Evolutionary conservation across 805 yeast species (phyloP).

Genomic region (Jamesozyma jinghongensis): DNA sequence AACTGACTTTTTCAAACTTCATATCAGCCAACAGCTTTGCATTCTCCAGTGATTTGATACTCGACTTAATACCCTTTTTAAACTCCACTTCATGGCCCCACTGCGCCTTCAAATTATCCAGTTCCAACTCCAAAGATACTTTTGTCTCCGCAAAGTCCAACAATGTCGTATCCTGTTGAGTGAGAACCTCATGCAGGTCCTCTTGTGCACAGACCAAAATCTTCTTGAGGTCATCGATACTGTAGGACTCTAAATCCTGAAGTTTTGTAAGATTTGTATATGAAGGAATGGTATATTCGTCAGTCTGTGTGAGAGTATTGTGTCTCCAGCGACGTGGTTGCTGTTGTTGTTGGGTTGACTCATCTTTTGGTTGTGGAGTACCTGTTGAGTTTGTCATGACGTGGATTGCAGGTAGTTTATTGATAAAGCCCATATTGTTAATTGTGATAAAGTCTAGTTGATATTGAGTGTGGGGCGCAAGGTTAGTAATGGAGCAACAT

Average conservation of each 20-base stretch:
- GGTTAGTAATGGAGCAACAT: conserved; percentile 24
- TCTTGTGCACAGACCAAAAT: conserved; percentile 28
- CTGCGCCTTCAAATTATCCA: conserved; percentile 25
- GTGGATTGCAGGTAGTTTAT: conserved; percentile 25
- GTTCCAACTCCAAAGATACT: conserved; percentile 21
- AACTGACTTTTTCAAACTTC: conserved; percentile 23
- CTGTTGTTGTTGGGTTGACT: neutral
- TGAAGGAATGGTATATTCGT: conserved; percentile 12
- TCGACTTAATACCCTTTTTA: conserved; percentile 26
- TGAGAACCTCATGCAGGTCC: conserved; percentile 28
- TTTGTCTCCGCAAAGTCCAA: conserved; percentile 27
- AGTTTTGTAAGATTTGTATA: conserved; percentile 23
- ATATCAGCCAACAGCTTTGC: conserved; percentile 26
- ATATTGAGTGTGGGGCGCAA: conserved; percentile 21
- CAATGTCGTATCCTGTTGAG: conserved; percentile 18
- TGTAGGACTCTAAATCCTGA: conserved; percentile 23
- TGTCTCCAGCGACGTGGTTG: too few relatives aligned
- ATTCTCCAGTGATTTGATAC: conserved; percentile 28
- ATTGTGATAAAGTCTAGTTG: conserved; percentile 29
- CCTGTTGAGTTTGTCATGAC: conserved; percentile 20
- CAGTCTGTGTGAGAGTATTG: neutral
- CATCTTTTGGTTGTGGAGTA: neutral
- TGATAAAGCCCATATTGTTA: conserved; percentile 28
- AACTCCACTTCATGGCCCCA: conserved; percentile 29
- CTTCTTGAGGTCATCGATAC: conserved; percentile 27